Conservation (phyloP, 2,329 filamentous ascomycete genomes). For the Fusarium papillatum region DNA sequence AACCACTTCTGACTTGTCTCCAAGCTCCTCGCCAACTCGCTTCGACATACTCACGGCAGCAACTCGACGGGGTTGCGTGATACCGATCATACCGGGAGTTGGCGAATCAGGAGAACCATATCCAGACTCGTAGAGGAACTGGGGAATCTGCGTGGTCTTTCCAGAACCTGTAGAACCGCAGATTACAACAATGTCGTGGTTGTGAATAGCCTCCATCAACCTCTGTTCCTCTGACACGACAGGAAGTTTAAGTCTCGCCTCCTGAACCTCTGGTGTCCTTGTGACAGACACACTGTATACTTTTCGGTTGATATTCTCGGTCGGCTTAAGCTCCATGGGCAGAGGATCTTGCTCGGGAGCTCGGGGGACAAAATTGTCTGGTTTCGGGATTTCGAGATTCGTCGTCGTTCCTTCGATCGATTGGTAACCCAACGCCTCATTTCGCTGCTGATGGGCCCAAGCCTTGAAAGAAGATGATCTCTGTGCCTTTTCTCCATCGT, state of each 20-base stretch:
- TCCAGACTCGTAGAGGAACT: slow-evolving; percentile 95
- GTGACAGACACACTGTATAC: slow-evolving; percentile 81
- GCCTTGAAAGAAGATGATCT: slow-evolving; percentile 84
- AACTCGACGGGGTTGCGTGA: slow-evolving; percentile 95
- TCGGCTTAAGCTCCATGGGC: slow-evolving; percentile 74
- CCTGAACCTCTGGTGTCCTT: slow-evolving; percentile 81
- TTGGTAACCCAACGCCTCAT: slow-evolving; percentile 81
- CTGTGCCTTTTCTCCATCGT: slow-evolving; percentile 47
- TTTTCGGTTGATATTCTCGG: slow-evolving; percentile 74
- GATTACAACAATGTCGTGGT: slow-evolving; percentile 89
- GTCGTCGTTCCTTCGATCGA: slow-evolving; percentile 59
- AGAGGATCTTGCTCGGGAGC: slow-evolving; percentile 79
- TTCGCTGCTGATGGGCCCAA: slow-evolving; percentile 91
- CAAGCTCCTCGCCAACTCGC: slow-evolving; percentile 89
- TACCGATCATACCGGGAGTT: slow-evolving; percentile 91
- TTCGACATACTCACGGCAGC: slow-evolving; percentile 98
- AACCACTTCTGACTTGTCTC: slow-evolving; percentile 81
- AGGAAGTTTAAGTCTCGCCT: slow-evolving; percentile 83
- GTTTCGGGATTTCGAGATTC: slow-evolving; percentile 66
- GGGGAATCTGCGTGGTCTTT: slow-evolving; percentile 97
- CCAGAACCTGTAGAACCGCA: slow-evolving; percentile 97
- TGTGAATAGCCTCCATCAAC: slow-evolving; percentile 98
- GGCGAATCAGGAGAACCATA: slow-evolving; percentile 85
- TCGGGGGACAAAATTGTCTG: slow-evolving; percentile 75
- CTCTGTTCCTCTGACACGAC: slow-evolving; percentile 96